These are phyloP conservation scores for Aspergillus uvarum DNA, from an alignment of 2,329 filamentous ascomycete species.

Conservation along the genomic window DNA sequence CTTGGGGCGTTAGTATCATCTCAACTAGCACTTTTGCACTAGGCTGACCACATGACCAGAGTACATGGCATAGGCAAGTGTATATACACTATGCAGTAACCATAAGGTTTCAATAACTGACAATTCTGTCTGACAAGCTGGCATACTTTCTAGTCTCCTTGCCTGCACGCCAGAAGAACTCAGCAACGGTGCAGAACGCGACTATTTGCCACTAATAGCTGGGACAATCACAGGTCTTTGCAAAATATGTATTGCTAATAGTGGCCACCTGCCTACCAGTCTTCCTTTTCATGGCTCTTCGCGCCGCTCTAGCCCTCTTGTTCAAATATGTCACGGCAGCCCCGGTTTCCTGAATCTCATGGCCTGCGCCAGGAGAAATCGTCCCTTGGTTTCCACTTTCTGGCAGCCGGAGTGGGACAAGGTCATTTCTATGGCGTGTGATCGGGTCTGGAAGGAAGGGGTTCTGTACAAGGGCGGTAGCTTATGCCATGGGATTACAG, in stretches of 20 bases:
- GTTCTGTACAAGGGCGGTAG: constrained; percentile 44
- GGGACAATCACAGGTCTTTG: constrained; percentile 40
- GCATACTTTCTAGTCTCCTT: constrained; percentile 40
- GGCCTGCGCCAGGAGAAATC: constrained; percentile 32
- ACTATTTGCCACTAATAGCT: constrained; percentile 35
- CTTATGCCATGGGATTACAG: constrained; percentile 43
- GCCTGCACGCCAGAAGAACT: constrained; percentile 35
- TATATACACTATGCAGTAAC: background rate
- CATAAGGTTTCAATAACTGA: background rate
- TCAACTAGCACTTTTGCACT: background rate
- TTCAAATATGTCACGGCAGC: constrained; percentile 45
- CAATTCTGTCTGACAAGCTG: constrained; percentile 24
- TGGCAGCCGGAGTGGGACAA: constrained; percentile 43
- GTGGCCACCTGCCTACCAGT: constrained; percentile 41
- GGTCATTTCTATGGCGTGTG: constrained; percentile 32
- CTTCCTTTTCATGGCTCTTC: constrained; percentile 29
- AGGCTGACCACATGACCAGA: constrained; percentile 16
- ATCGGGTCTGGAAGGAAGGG: constrained; percentile 44
- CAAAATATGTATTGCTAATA: constrained; percentile 32
- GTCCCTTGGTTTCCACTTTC: constrained; percentile 23
- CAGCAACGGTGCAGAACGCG: constrained; percentile 17
- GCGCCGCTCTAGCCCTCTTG: constrained; percentile 29
- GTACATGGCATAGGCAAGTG: constrained; percentile 30
- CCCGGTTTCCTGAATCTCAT: constrained; percentile 41
- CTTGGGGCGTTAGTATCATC: constrained; percentile 38